Evolutionary conservation across 208 protist genomes (phyloP).

Genomic region (Crithidia bombi): DNA sequence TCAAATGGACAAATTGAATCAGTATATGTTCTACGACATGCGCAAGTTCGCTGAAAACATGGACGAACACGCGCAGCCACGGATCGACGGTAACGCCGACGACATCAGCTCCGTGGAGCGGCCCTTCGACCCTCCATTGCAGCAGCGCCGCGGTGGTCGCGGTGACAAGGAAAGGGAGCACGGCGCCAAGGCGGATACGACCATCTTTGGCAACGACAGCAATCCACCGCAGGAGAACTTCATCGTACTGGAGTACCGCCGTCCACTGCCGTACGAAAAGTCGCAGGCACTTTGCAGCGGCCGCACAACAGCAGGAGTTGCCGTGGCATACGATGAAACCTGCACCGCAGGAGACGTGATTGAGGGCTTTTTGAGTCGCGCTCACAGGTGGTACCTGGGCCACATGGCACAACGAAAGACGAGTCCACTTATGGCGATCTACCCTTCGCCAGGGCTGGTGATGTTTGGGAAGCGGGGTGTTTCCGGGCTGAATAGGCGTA

Average conservation of each 20-base stretch:
- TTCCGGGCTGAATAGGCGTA: background rate
- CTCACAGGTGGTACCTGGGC: slow-evolving; percentile 54
- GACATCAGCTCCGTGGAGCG: slow-evolving; percentile 22
- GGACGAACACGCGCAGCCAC: slow-evolving; percentile 22
- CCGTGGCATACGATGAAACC: slow-evolving; percentile 3
- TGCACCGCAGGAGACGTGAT: slow-evolving; percentile 40
- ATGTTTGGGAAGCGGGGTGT: slow-evolving; percentile 5
- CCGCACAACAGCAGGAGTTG: background rate
- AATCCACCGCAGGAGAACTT: slow-evolving; percentile 17
- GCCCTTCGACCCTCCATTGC: slow-evolving; percentile 18
- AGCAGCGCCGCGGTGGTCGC: background rate
- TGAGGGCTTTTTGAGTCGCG: slow-evolving; percentile 54
- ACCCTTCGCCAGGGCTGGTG: slow-evolving; percentile 30
- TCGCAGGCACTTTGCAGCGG: slow-evolving; percentile 21
- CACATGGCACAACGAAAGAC: slow-evolving; percentile 22
- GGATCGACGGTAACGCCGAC: slow-evolving; percentile 12
- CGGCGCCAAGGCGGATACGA: slow-evolving; percentile 25
- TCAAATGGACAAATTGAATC: slow-evolving; percentile 24
- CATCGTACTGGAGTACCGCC: slow-evolving; percentile 41
- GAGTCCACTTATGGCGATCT: slow-evolving; percentile 49
- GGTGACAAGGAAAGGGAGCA: background rate
- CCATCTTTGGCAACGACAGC: slow-evolving; percentile 11
- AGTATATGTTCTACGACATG: slow-evolving; percentile 38
- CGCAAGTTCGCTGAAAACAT: slow-evolving; percentile 28
- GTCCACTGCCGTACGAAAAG: slow-evolving; percentile 23